A percentile compares a stretch with the other conserved stretches of the same genome.
These are phyloP conservation scores for Diacronema lutheri DNA, from an alignment of 78 protist species.

Conservation along the genomic window DNA sequence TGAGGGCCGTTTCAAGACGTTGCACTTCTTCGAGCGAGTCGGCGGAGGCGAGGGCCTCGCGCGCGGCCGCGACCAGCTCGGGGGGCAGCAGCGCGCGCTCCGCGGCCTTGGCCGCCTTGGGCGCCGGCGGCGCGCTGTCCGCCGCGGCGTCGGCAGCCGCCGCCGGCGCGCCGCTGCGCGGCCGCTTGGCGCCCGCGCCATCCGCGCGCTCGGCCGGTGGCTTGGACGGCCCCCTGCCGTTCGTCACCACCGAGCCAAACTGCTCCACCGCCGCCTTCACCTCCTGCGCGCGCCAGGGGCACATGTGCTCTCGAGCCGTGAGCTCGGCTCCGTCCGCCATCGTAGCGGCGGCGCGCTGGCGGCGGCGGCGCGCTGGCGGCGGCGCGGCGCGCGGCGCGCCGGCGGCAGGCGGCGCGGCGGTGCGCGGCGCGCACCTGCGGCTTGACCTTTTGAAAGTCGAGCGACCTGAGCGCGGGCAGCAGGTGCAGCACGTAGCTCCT, in stretches of 20 bases:
- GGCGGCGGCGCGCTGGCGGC: no score
- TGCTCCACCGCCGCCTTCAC: neutral
- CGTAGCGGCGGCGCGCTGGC: no score
- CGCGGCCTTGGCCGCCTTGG: neutral
- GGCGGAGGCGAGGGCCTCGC: neutral
- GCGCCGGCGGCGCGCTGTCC: neutral
- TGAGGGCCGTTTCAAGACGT: neutral
- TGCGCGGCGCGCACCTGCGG: conserved; percentile 11
- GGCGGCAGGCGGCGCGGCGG: neutral
- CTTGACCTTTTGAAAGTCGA: conserved; percentile 72
- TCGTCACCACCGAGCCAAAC: neutral
- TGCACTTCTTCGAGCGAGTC: neutral
- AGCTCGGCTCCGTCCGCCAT: no score
- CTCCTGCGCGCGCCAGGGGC: neutral
- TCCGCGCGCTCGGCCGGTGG: no score
- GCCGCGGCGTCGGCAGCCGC: neutral
- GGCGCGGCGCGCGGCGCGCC: no score
- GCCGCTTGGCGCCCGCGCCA: neutral
- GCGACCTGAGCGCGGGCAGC: conserved; percentile 61
- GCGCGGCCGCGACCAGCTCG: conserved; percentile 1
- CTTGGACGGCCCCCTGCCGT: neutral
- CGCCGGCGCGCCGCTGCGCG: neutral
- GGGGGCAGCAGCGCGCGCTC: neutral
- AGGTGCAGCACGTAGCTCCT: conserved; percentile 65
- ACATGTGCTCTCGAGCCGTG: neutral